Percentiles rank a stretch among this genome's conserved stretches.
phyloP scores from a whole-genome alignment of 2,329 filamentous ascomycete species.

The Hypoxylon sp. region DNA sequence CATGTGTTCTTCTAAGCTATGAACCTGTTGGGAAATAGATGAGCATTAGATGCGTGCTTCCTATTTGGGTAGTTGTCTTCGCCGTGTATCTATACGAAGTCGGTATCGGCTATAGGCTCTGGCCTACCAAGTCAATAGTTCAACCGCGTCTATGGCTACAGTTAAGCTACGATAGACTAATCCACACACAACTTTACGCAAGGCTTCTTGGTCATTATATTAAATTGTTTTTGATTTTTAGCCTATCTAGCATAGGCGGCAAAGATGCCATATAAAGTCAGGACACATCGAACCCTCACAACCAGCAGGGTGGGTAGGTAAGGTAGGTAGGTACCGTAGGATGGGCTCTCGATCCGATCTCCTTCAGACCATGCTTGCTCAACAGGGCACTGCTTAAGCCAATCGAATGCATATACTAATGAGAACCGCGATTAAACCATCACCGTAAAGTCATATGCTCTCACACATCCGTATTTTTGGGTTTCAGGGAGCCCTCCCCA shows the following conservation, averaged over 20 bases:
- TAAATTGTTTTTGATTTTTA: slow-evolving; percentile 17
- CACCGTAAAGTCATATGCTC: slow-evolving; percentile 35
- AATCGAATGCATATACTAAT: slow-evolving; percentile 35
- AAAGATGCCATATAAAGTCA: background rate
- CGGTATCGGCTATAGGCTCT: background rate
- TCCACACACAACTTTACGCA: background rate
- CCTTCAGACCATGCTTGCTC: slow-evolving; percentile 15
- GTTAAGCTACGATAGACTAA: background rate
- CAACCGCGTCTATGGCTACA: too few relatives aligned
- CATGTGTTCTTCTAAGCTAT: background rate
- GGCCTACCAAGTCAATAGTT: too few relatives aligned
- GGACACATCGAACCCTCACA: slow-evolving; percentile 6
- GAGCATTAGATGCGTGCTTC: too few relatives aligned
- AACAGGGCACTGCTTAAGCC: slow-evolving; percentile 17
- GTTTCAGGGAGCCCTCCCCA: slow-evolving; percentile 12
- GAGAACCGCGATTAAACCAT: slow-evolving; percentile 36
- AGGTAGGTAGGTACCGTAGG: background rate
- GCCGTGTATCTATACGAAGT: background rate
- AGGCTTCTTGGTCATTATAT: slow-evolving; percentile 10
- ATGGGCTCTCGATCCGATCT: slow-evolving; percentile 21
- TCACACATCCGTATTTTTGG: slow-evolving; percentile 22
- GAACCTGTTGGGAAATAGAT: background rate
- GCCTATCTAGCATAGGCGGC: slow-evolving; percentile 15
- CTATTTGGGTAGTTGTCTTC: too few relatives aligned
- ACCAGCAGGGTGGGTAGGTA: background rate